Percentiles rank a stretch among this genome's conserved stretches.
Evolutionary conservation across 2,329 filamentous ascomycete species (phyloP).

Genomic region (Metarhizium album): DNA sequence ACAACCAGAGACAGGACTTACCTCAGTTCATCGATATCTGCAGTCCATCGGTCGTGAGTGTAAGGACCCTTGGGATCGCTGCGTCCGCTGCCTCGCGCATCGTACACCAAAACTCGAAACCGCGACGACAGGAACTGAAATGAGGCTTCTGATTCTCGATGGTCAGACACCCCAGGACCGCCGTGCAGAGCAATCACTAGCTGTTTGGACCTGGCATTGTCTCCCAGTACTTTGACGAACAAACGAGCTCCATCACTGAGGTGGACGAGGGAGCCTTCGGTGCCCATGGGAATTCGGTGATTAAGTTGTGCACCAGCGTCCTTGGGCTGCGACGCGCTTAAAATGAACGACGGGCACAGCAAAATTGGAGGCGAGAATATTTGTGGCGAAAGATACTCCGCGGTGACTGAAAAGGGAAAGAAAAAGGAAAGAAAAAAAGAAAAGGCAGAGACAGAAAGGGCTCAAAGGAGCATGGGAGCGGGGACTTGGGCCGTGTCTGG

Average conservation of each 20-base stretch:
- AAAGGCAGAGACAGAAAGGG: background rate
- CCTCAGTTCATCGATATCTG: slow-evolving; percentile 17
- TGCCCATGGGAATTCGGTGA: background rate
- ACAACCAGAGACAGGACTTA: background rate
- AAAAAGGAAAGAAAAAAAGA: background rate
- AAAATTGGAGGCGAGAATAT: background rate
- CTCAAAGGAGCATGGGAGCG: background rate
- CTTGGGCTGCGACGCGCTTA: background rate
- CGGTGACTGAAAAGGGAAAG: background rate
- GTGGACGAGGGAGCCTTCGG: slow-evolving; percentile 3
- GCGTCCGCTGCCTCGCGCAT: slow-evolving; percentile 14
- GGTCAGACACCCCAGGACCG: slow-evolving; percentile 13
- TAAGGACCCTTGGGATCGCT: slow-evolving; percentile 14
- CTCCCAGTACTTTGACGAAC: slow-evolving; percentile 10
- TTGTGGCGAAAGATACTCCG: no score
- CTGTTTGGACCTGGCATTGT: slow-evolving; percentile 9
- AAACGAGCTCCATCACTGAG: slow-evolving; percentile 14
- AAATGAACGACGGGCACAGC: background rate
- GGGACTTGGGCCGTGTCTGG: background rate
- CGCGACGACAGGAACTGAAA: slow-evolving; percentile 11
- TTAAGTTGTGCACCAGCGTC: background rate
- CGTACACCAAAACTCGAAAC: slow-evolving; percentile 15
- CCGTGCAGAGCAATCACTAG: slow-evolving; percentile 15
- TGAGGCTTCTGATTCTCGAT: slow-evolving; percentile 10
- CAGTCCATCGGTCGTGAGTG: slow-evolving; percentile 14